Evolutionary conservation across 2,329 filamentous ascomycete genomes (phyloP).

Genomic region (Aureobasidium sp.): DNA sequence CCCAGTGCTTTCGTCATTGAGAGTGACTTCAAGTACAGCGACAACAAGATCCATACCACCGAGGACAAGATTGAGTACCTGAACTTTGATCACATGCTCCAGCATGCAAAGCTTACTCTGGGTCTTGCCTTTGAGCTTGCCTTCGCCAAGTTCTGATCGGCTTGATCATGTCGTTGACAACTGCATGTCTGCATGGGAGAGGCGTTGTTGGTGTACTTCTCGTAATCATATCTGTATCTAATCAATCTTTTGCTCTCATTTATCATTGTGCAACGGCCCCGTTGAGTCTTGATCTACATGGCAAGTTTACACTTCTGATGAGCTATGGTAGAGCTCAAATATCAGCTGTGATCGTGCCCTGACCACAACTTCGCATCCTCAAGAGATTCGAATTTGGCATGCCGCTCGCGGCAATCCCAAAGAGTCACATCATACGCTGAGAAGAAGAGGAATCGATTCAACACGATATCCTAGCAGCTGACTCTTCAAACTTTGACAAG

Average conservation of each 20-base stretch:
- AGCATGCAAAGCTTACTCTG: conserved; percentile 78
- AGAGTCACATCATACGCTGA: neutral
- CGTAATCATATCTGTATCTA: neutral
- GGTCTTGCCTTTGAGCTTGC: conserved; percentile 78
- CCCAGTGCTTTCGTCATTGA: conserved; percentile 71
- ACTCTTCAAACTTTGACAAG: neutral
- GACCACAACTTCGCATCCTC: neutral
- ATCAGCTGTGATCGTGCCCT: neutral
- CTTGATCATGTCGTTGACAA: neutral
- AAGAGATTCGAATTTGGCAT: neutral
- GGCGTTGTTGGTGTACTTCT: neutral
- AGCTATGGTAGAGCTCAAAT: neutral
- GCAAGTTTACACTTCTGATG: neutral
- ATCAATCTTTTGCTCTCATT: neutral
- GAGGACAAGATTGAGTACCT: conserved; percentile 63
- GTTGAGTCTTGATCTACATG: neutral
- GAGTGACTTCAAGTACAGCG: conserved; percentile 54
- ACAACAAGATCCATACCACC: conserved; percentile 61
- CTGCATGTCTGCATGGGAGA: neutral
- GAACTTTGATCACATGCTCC: conserved; percentile 83
- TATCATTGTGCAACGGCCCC: neutral
- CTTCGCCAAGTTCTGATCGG: conserved; percentile 41
- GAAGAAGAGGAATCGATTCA: neutral
- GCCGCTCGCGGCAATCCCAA: neutral
- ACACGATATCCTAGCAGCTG: neutral